phyloP scores from a whole-genome alignment of 2,329 filamentous ascomycete species.

The Trichophyton equinum region DNA sequence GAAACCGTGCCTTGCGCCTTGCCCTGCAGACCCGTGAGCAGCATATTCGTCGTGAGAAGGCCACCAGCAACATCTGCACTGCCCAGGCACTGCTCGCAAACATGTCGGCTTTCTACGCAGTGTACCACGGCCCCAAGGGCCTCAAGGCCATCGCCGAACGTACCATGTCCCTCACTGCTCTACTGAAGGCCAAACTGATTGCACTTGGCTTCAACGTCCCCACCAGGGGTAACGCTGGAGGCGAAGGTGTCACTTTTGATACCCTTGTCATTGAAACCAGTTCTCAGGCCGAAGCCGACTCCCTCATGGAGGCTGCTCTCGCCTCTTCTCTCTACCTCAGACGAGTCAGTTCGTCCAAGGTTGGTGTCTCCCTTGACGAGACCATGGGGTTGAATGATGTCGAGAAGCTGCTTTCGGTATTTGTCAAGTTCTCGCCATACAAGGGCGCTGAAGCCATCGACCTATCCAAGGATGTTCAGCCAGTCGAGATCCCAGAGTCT shows the following conservation, averaged over 20 bases:
- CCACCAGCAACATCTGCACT: constrained; percentile 94
- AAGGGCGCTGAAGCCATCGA: constrained; percentile 18
- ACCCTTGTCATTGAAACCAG: constrained; percentile 58
- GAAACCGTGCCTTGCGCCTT: constrained; percentile 66
- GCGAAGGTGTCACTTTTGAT: constrained; percentile 58
- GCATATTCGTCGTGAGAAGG: constrained; percentile 91
- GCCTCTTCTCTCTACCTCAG: constrained; percentile 50
- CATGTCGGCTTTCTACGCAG: constrained; percentile 87
- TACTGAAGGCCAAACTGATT: constrained; percentile 53
- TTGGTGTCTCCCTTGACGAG: constrained; percentile 72
- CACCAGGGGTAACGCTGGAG: constrained; percentile 43
- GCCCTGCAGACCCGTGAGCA: constrained; percentile 89
- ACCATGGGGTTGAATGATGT: constrained; percentile 48
- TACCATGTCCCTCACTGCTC: constrained; percentile 57
- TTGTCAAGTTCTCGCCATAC: constrained; percentile 36
- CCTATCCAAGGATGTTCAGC: constrained; percentile 24
- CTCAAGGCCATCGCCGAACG: constrained; percentile 72
- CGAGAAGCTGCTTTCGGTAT: constrained; percentile 44
- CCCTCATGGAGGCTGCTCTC: constrained; percentile 41
- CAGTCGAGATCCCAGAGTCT: constrained; percentile 35
- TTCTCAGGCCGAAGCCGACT: constrained; percentile 38
- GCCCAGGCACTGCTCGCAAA: constrained; percentile 88
- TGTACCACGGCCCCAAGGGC: constrained; percentile 82
- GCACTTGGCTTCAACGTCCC: constrained; percentile 52
- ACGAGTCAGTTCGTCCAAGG: constrained; percentile 44